These are phyloP conservation scores for Rhizopogon roseolus DNA, from an alignment of 768 basidiomycete species.

Conservation along the genomic window DNA sequence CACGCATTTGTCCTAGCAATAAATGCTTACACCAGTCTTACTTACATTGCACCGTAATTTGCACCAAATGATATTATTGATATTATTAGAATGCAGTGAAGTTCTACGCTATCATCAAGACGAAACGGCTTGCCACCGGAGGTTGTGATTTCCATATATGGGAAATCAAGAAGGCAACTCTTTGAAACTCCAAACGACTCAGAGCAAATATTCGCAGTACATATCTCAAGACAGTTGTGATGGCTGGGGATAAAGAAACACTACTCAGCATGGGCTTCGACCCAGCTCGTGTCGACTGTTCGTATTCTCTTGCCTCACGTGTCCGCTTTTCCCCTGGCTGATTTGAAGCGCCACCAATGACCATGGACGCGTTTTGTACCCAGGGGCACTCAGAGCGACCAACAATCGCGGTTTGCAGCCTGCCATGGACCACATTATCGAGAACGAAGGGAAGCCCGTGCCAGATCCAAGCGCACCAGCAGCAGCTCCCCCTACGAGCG, in stretches of 20 bases:
- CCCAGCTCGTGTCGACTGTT: slow-evolving; percentile 78
- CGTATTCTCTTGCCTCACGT: slow-evolving; percentile 23
- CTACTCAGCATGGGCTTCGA: slow-evolving; percentile 89
- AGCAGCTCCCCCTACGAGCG: slow-evolving; percentile 18
- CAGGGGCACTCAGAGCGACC: slow-evolving; percentile 90
- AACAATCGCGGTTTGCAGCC: slow-evolving; percentile 81
- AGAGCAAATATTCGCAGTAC: not conserved
- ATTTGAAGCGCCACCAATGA: not conserved
- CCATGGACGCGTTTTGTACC: not conserved
- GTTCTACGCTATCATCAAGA: too few species aligned
- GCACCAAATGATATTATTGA: too few species aligned
- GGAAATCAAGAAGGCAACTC: not conserved
- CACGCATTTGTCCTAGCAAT: too few species aligned
- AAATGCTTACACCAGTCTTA: too few species aligned
- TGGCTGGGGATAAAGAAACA: slow-evolving; percentile 63
- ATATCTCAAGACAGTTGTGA: slow-evolving; percentile 8
- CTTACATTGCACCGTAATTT: too few species aligned
- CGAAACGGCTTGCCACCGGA: too few species aligned
- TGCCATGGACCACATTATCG: slow-evolving; percentile 86
- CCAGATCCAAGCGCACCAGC: slow-evolving; percentile 50
- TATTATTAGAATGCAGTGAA: too few species aligned
- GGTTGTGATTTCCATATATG: not conserved
- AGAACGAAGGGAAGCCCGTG: slow-evolving; percentile 70
- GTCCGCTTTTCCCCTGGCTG: not conserved
- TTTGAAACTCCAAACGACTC: not conserved